Base-by-base conservation (phyloP, 2,329 filamentous ascomycete genomes). In the Cladobotryum mycophilum region DNA sequence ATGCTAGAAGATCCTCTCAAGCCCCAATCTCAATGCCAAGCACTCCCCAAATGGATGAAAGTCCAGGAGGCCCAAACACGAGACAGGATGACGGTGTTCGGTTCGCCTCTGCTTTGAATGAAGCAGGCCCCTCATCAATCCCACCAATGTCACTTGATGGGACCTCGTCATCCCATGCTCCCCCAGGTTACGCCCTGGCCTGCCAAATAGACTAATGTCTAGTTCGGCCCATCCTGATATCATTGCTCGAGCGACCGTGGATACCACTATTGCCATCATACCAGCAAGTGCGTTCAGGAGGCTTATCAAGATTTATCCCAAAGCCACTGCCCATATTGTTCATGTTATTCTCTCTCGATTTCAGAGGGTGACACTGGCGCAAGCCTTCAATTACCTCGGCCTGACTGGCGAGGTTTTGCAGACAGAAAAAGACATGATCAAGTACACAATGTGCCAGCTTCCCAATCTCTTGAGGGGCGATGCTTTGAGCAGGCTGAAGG, bases 241-340 rank as follows among this genome's bases (percentile, higher is more conserved):
- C 55, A 89, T 99, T 56, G 93, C 92, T n/a, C 81, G 93, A 57
- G 93, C 93, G 5, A 95, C 90, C 14, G 87, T 95, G 20, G 95
- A 99, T 64, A 99, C 93, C 0, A 99, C 95, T 0, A 96, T 99
- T 68, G 93, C 93, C 5, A 95, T 99, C 56, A 99, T 99, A 51
- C 95, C 95, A 1, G 93, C 93, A 1, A 96, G 90, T 64, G 95
- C 93, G 3, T 99, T 99, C 61, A 84, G 90, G 48, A 84, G 95
- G 8, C 75, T 99, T 47, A 99, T 95, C 46, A 84, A 89, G 62
- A 85, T 96, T 20, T 99, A 97, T 60, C 93, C 93, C 9, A 95
- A 95, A 71, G 91, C 95, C 9, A 96, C 93, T 2, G 86, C 93
- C 2, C 95, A 99, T 63, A 97, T 99, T 56, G 90, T 99, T 5